Conservation (phyloP, 352 stramenopile genomes). For the Globisporangium cylindrosporum region DNA sequence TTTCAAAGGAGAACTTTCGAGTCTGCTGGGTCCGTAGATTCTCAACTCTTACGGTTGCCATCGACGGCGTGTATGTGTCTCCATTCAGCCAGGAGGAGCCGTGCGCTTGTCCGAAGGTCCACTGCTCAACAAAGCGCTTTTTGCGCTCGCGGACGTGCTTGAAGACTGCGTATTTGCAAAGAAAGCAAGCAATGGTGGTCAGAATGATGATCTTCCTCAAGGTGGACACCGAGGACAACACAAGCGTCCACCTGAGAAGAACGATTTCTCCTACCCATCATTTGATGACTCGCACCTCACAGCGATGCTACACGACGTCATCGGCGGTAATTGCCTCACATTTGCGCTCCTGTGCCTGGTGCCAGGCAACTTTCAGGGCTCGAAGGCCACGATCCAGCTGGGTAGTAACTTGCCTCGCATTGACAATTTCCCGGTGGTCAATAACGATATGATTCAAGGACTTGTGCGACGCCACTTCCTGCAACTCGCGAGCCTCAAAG, state of each 20-base stretch:
- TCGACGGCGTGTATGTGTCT: background rate
- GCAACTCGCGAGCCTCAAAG: constrained; percentile 10
- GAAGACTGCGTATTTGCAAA: constrained; percentile 6
- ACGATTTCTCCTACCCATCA: constrained; percentile 13
- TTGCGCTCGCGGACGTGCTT: constrained; percentile 39
- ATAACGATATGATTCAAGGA: constrained; percentile 54
- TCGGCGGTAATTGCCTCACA: constrained; percentile 55
- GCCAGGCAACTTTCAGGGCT: constrained; percentile 35
- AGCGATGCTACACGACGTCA: constrained; percentile 37
- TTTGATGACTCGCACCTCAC: constrained; percentile 38
- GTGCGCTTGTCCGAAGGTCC: constrained; percentile 47
- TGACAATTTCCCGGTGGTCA: constrained; percentile 49
- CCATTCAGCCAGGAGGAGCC: constrained; percentile 20
- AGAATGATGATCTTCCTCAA: background rate
- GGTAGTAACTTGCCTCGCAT: constrained; percentile 26
- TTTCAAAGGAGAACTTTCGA: too few species aligned
- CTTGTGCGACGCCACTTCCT: constrained; percentile 29
- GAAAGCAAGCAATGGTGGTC: background rate
- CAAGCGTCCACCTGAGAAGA: background rate
- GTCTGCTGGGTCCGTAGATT: background rate
- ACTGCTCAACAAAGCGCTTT: constrained; percentile 58
- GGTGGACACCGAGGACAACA: background rate
- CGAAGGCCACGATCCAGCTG: constrained; percentile 39
- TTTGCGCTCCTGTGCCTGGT: constrained; percentile 41
- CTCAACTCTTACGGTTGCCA: background rate